Evolutionary conservation across 2,329 filamentous ascomycete species (phyloP).

Genomic region (Arthrinium puccinioides): DNA sequence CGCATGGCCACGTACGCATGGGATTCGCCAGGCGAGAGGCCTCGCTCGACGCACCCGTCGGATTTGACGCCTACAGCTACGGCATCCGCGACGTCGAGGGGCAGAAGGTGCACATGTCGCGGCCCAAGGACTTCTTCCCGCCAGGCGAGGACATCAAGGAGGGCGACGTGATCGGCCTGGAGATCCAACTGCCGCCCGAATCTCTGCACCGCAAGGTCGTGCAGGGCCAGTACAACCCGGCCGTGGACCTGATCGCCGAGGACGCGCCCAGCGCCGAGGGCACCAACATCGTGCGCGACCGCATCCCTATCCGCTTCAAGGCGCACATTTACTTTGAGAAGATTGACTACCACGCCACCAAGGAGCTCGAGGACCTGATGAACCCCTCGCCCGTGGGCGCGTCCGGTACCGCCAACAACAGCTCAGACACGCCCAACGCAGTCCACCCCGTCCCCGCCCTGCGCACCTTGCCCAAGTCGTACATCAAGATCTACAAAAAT

Average conservation of each 20-base stretch:
- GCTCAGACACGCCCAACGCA: conserved; percentile 53
- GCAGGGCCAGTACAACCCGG: conserved; percentile 78
- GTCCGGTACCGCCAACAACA: conserved; percentile 25
- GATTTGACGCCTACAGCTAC: conserved; percentile 90
- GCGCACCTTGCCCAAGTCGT: conserved; percentile 77
- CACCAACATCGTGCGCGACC: conserved; percentile 84
- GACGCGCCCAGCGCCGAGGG: conserved; percentile 48
- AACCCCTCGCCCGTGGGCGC: conserved; percentile 53
- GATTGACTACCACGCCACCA: conserved; percentile 79
- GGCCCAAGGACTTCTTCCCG: conserved; percentile 83
- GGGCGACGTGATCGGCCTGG: conserved; percentile 89
- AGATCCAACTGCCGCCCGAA: conserved; percentile 79
- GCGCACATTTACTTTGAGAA: conserved; percentile 90
- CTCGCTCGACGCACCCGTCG: conserved; percentile 74
- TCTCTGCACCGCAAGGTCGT: conserved; percentile 83
- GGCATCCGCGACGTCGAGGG: conserved; percentile 84
- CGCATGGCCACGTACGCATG: conserved; percentile 65
- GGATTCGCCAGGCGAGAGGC: conserved; percentile 81
- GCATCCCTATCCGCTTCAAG: conserved; percentile 91
- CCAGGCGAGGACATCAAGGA: conserved; percentile 73
- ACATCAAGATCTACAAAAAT: conserved; percentile 89
- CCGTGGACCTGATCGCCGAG: conserved; percentile 62
- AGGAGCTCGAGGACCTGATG: conserved; percentile 80
- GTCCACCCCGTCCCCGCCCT: conserved; percentile 69
- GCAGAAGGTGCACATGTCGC: conserved; percentile 88